Evolutionary conservation across 2,329 filamentous ascomycete species (phyloP), one percentile per base, ranked within the genome.

Genomic region (Alternaria angustiovoidea): DNA sequence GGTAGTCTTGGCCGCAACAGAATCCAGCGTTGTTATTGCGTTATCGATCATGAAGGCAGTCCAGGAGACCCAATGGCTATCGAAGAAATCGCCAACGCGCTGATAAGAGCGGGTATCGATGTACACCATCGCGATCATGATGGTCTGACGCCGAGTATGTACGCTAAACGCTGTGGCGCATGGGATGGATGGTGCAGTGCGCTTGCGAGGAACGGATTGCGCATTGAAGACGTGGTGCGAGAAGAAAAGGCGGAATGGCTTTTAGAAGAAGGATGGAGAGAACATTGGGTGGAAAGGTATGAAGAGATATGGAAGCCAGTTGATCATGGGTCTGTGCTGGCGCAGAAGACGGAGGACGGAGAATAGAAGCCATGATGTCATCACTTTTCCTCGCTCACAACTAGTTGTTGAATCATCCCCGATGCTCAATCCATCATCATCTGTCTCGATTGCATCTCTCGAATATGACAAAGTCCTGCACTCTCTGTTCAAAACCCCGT

Each of bases 401-500:
- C 30, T 18, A 55, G 42, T 36, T n/a, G 11, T 16, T 18, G 42
- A 28, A 20, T n/a, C 16, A 43, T 22, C 18, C 32, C 24, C 16
- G 2, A 46, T 28, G 43, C 18, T 5, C 18, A 26, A 24, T 54
- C 16, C 39, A 38, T 7, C 4, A 16, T 26, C 34, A n/a, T 20
- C 16, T 41, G 14, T n/a, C n/a, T 16, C 9, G 14, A 14, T n/a
- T 6, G 30, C n/a, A 34, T 14, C 24, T 7, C 39, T 3, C 8
- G 9, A 59, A 54, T 42, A 70, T 71, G 54, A 49, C 70, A 9
- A 82, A 82, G 64, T 64, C 75, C 8, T 82, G 81, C 66, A 78
- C 79, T 4, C 66, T 82, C 14, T 83, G 81, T 66, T 59, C 67
- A 16, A 77, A 65, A 1, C 71, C 74, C 1, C 74, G 77, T 9